Conservation (phyloP, 2,329 filamentous ascomycete genomes). For the Macroventuria anomochaeta region DNA sequence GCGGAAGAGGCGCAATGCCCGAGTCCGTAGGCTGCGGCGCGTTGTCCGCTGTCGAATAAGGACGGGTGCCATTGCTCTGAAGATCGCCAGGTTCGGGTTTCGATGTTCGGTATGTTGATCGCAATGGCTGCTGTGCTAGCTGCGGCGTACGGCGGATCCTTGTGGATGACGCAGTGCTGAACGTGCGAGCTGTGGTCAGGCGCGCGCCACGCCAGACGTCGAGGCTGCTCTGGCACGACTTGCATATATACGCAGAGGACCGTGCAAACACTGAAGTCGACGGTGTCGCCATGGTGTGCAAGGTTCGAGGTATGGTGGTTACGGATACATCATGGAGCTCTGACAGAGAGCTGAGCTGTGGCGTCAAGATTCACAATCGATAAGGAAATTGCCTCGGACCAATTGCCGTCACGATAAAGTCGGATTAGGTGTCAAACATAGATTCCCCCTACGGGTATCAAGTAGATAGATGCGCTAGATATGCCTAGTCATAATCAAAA, state of each 20-base stretch:
- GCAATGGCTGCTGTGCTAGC: background rate
- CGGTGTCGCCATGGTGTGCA: background rate
- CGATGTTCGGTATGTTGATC: background rate
- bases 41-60: slow-evolving; percentile 14
- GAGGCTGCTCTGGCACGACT: slow-evolving; percentile 25
- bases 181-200: slow-evolving; percentile 9
- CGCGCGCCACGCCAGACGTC: slow-evolving; percentile 6
- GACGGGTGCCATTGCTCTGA: background rate
- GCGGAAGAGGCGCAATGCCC: slow-evolving; percentile 65
- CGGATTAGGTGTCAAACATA: background rate
- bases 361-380: slow-evolving; percentile 23
- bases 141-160: background rate
- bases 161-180: slow-evolving; percentile 19
- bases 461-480: slow-evolving; percentile 1
- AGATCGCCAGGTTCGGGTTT: background rate
- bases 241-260: slow-evolving; percentile 26
- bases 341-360: slow-evolving; percentile 22
- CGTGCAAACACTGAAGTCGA: slow-evolving; percentile 1
- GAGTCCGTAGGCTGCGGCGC: slow-evolving; percentile 49
- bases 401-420: background rate
- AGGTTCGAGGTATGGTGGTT: background rate
- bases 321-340: slow-evolving; percentile 10
- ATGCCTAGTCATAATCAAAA: slow-evolving; percentile 9
- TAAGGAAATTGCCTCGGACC: slow-evolving; percentile 8
- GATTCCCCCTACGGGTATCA: background rate